These are phyloP conservation scores for Dictyostelium firmibasis DNA, from an alignment of 78 protist species.

Conservation along the genomic window DNA sequence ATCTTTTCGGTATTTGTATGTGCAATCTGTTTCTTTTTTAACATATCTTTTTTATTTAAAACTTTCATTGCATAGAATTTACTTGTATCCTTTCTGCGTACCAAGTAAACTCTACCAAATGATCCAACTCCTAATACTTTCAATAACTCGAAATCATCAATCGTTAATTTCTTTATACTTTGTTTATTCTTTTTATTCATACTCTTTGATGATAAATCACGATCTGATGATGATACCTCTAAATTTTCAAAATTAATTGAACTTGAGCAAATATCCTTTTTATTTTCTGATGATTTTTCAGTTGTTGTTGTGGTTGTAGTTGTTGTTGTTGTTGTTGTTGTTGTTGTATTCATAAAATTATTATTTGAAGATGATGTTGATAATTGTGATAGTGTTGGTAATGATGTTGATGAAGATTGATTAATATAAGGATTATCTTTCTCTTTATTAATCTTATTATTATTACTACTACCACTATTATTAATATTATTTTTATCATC, in stretches of 20 bases:
- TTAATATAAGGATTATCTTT: background rate
- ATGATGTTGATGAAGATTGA: background rate
- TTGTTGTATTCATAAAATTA: background rate
- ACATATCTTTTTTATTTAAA: slow-evolving; percentile 63
- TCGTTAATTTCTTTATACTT: background rate
- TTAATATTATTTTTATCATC: background rate
- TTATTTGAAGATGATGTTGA: background rate
- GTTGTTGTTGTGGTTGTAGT: background rate
- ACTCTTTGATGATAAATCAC: background rate
- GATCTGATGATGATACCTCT: background rate
- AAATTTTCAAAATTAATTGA: background rate
- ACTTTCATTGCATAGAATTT: slow-evolving; percentile 75
- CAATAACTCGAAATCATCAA: slow-evolving; percentile 84
- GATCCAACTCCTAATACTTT: slow-evolving; percentile 85
- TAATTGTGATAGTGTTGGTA: background rate
- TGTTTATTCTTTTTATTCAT: background rate
- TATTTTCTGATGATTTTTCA: background rate
- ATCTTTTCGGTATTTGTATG: slow-evolving; percentile 79
- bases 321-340: background rate
- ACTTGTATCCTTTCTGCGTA: slow-evolving; percentile 26
- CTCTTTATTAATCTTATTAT: background rate
- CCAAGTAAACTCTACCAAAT: slow-evolving; percentile 84
- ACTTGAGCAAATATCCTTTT: background rate
- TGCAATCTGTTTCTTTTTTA: slow-evolving; percentile 60
- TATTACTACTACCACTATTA: background rate